These are phyloP conservation scores for Lithospermum erythrorhizon DNA, from an alignment of 257 asterid species.

Conservation along the genomic window DNA sequence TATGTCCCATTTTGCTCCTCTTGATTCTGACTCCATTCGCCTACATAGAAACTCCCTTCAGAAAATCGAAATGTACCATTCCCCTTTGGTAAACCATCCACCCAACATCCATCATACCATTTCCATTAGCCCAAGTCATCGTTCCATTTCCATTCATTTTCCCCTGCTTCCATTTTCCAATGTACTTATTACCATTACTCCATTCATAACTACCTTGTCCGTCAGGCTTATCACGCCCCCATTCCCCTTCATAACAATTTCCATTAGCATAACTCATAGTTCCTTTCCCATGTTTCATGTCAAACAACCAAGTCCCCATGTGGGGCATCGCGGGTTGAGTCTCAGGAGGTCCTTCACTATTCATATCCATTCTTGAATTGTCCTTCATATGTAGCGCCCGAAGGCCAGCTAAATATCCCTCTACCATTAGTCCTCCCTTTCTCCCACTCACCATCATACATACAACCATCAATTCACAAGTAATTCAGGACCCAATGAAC, in stretches of 20 bases:
- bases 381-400: slow-evolving; percentile 57
- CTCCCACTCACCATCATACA: slow-evolving; percentile 67
- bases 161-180: slow-evolving; percentile 51
- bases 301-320: slow-evolving; percentile 28
- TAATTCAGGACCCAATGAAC: too few species aligned
- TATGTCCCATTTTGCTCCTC: slow-evolving; percentile 31
- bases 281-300: slow-evolving; percentile 51
- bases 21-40: slow-evolving; percentile 32
- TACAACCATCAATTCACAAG: slow-evolving; percentile 57
- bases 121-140: slow-evolving; percentile 43
- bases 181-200: slow-evolving; percentile 14
- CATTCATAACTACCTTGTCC: slow-evolving; percentile 58
- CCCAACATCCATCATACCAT: slow-evolving; percentile 60
- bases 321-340: too few species aligned
- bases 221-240: slow-evolving; percentile 49
- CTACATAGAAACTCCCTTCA: slow-evolving; percentile 56
- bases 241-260: slow-evolving; percentile 46
- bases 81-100: slow-evolving; percentile 21
- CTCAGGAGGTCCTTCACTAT: slow-evolving; percentile 62
- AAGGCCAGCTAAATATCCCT: slow-evolving; percentile 59
- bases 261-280: slow-evolving; percentile 49
- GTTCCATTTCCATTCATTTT: slow-evolving; percentile 43
- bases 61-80: slow-evolving; percentile 40
- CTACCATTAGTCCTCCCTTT: slow-evolving; percentile 54
- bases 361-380: slow-evolving; percentile 67